Evolutionary conservation across 2,329 filamentous ascomycete genomes (phyloP).

Genomic region (Orbilia oligospora): DNA sequence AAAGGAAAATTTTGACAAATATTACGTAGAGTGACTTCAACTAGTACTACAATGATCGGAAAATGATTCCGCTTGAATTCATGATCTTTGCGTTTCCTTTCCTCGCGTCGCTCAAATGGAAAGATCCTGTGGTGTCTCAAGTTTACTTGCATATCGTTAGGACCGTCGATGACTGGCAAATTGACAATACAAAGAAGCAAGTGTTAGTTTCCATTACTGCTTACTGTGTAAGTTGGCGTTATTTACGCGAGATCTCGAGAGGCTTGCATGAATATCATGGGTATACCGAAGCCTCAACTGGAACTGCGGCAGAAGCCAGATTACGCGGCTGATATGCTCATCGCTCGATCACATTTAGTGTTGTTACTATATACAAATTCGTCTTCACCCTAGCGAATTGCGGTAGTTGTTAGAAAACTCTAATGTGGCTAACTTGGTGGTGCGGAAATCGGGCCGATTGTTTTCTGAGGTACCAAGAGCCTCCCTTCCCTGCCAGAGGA

Average conservation of each 20-base stretch:
- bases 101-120: no score
- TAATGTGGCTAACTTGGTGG: not conserved
- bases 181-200: not conserved
- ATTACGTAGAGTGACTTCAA: not conserved
- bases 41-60: not conserved
- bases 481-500: constrained; percentile 13
- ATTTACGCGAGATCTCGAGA: not conserved
- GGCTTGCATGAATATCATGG: not conserved
- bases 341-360: not conserved
- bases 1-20: constrained; percentile 7
- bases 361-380: not conserved
- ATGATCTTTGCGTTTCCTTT: not conserved
- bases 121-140: not conserved
- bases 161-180: not conserved
- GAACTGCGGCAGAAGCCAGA: not conserved
- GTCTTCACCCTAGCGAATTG: no score
- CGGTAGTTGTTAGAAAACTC: not conserved
- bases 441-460: not conserved
- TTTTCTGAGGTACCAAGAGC: constrained; percentile 9
- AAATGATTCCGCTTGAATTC: not conserved
- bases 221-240: no score
- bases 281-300: not conserved
- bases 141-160: constrained; percentile 2
- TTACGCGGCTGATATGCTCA: constrained; percentile 6
- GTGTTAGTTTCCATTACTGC: not conserved